Percentiles rank a stretch among this genome's conserved stretches.
phyloP scores from a whole-genome alignment of 495 filamentous ascomycete species.

The Corynascus novoguineensis region DNA sequence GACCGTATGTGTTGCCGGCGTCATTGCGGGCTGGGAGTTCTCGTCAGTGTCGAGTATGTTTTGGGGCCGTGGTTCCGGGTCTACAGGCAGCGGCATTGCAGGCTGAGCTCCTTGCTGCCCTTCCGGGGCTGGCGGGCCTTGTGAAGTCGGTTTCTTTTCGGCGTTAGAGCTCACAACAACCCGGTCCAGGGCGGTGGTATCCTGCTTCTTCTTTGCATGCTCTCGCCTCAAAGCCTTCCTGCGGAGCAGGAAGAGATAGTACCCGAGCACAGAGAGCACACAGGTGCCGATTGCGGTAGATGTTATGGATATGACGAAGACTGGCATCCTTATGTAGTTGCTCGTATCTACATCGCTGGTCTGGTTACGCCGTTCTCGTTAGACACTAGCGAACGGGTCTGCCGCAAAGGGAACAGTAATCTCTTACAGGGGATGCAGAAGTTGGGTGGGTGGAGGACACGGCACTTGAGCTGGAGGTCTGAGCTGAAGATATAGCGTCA shows the following conservation, averaged over 20 bases:
- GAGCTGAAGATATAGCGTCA: conserved; percentile 9
- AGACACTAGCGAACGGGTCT: no score
- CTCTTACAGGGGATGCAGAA: conserved; percentile 7
- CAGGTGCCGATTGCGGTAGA: conserved; percentile 21
- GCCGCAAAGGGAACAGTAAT: background rate
- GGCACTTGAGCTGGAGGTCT: conserved; percentile 16
- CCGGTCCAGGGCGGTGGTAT: conserved; percentile 25
- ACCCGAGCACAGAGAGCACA: conserved; percentile 20
- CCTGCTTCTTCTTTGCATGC: conserved; percentile 20
- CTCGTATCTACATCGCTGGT: background rate
- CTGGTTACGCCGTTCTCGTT: background rate
- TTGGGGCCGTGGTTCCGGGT: background rate
- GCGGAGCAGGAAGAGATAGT: conserved; percentile 19
- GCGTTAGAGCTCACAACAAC: conserved; percentile 29
- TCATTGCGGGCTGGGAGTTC: background rate
- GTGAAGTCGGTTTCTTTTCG: conserved; percentile 22
- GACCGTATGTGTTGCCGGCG: no score
- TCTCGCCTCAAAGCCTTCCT: conserved; percentile 15
- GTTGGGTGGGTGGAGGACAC: conserved; percentile 12
- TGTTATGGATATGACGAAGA: conserved; percentile 2
- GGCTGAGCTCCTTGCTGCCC: background rate
- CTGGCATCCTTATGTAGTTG: background rate
- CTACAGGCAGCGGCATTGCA: background rate
- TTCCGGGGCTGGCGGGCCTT: background rate
- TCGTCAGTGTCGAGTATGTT: no score